These are phyloP conservation scores for Colletotrichum trifolii DNA, from an alignment of 2,329 filamentous ascomycete species.

Conservation along the genomic window DNA sequence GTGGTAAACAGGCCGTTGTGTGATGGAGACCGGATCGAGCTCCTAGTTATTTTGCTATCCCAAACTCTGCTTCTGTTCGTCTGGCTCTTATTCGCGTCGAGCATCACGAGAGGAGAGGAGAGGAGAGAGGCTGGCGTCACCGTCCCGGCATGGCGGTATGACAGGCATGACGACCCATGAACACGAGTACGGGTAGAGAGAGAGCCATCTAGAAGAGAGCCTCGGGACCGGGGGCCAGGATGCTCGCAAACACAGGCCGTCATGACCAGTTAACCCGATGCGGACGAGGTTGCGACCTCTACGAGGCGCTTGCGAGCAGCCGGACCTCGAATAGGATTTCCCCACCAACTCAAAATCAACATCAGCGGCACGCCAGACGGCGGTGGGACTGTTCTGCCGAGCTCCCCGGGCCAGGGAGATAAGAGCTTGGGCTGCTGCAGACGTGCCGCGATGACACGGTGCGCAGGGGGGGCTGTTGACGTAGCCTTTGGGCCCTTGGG, in stretches of 20 bases:
- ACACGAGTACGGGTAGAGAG: no score
- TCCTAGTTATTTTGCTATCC: not conserved
- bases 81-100: slow-evolving; percentile 6
- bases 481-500: not conserved
- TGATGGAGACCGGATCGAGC: slow-evolving; percentile 7
- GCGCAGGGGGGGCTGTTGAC: slow-evolving; percentile 8
- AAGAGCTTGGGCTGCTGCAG: no score
- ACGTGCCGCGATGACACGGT: not conserved
- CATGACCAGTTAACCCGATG: not conserved
- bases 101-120: not conserved
- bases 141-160: not conserved
- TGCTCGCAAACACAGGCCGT: not conserved
- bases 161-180: no score
- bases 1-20: not conserved
- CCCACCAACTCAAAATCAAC: slow-evolving; percentile 4
- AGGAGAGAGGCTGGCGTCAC: not conserved
- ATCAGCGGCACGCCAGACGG: not conserved
- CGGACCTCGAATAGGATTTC: slow-evolving; percentile 5
- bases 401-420: not conserved
- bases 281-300: not conserved
- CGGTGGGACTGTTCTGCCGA: not conserved
- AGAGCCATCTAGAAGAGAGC: no score
- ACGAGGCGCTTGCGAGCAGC: not conserved
- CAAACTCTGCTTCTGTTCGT: not conserved
- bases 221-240: no score